These are phyloP conservation scores for Endoconidiophora laricicola DNA, from an alignment of 2,329 filamentous ascomycete species.

Conservation along the genomic window DNA sequence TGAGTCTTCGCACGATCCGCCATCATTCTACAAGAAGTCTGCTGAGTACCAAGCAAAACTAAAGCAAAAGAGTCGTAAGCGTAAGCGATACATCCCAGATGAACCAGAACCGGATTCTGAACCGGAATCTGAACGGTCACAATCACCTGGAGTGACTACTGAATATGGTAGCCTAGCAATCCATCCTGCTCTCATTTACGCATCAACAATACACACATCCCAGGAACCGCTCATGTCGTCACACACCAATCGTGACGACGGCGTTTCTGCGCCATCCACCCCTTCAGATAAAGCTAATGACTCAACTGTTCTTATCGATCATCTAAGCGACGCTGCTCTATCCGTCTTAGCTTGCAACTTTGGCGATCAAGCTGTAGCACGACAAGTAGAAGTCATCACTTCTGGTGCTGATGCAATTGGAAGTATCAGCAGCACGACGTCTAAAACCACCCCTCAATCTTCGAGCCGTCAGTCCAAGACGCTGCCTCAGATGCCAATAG, in stretches of 20 bases:
- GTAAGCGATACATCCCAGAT: constrained; percentile 26
- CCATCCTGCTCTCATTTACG: constrained; percentile 1
- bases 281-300: constrained; percentile 16
- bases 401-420: no score
- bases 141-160: neutral
- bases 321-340: constrained; percentile 19
- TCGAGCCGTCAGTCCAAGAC: constrained; percentile 15
- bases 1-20: constrained; percentile 64
- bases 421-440: no score
- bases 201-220: neutral
- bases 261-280: neutral
- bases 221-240: neutral
- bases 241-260: neutral
- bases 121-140: neutral
- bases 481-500: constrained; percentile 33
- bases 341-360: constrained; percentile 29
- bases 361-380: constrained; percentile 19
- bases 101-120: constrained; percentile 18
- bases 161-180: neutral
- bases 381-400: no score
- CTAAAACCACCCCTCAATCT: neutral
- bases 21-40: constrained; percentile 56
- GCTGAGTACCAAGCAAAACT: constrained; percentile 40
- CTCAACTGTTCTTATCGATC: constrained; percentile 9
- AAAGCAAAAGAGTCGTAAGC: constrained; percentile 31